Conservation (phyloP, 345 rosid species). For the Gossypium australe region DNA sequence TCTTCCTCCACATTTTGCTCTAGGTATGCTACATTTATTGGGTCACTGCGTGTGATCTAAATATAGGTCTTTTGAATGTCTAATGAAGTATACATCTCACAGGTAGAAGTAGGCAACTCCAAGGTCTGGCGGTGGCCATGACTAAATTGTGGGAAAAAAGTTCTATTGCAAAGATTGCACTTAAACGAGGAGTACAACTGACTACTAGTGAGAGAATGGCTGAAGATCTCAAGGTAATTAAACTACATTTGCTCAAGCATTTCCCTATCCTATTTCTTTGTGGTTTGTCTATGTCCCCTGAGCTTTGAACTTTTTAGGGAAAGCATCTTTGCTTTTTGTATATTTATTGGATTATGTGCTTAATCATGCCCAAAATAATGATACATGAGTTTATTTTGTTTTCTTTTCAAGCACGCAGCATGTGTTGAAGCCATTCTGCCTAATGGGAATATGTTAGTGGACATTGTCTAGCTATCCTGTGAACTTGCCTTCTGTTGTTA, state of each 20-base stretch:
- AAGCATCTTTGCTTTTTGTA: neutral
- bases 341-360: neutral
- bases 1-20: constrained; percentile 94
- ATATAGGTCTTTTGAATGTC: constrained; percentile 12
- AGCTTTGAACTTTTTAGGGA: neutral
- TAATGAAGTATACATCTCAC: constrained; percentile 21
- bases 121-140: constrained; percentile 88
- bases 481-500: neutral
- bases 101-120: constrained; percentile 91
- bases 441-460: neutral
- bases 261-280: neutral
- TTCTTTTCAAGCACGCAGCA: neutral
- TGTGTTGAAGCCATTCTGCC: neutral
- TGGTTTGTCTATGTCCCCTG: neutral
- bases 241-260: neutral
- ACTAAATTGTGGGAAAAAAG: constrained; percentile 79
- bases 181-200: constrained; percentile 85
- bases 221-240: constrained; percentile 80
- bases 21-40: constrained; percentile 46
- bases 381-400: neutral
- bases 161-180: constrained; percentile 76
- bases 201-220: constrained; percentile 98
- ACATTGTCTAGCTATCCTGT: neutral
- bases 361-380: neutral
- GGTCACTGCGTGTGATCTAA: neutral